Evolutionary conservation across 1,139 yeast genomes (phyloP), one percentile per base, ranked within the genome.

Genomic region (Geotrichum citri-aurantii): DNA sequence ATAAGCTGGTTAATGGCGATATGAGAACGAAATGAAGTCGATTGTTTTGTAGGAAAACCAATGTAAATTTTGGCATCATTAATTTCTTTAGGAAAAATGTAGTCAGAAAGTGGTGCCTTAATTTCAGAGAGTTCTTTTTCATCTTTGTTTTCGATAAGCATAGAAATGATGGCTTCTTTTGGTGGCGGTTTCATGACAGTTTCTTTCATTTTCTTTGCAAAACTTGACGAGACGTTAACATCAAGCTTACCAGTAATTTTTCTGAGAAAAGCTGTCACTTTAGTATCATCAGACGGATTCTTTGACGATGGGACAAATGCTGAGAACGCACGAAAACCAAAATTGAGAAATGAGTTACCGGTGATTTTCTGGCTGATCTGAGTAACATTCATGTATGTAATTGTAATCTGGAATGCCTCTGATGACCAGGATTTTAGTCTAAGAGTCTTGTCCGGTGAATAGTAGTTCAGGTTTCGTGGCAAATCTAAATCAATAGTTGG

Each of bases 101-200:
- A 73, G 47, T 71, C 68, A 8, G 73, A 66, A 21, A 76, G 64
- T 1, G 75, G 74, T 1, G 74, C 70, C 44, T 67, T 68, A 51
- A 70, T 57, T 47, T 71, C 68, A 1, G 74, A 70, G 0, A 68
- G 62, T 33, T 69, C 68, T 21, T 65, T 64, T 54, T 73, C 74
- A 47, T 65, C 63, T 37, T 66, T 63, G 50, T 63, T 69, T 40
- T 67, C 65, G 1, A 71, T 64, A 57, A 71, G 65, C 69, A 75
- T 66, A 0, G 77, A 70, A 49, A 75, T 67, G 1, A 66, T 61
- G 1, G 77, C 73, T 37, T 65, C 66, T 53, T 68, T 67, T 2
- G 79, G 78, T 1, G 79, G 79, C 1, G 77, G 75, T 59, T 75
- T 75, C 72, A 76, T 69, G 11, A 76, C 73, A 1, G 79, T 73